phyloP scores from a whole-genome alignment of 169 alveolate species.

The Cryptosporidium xiaoi region DNA sequence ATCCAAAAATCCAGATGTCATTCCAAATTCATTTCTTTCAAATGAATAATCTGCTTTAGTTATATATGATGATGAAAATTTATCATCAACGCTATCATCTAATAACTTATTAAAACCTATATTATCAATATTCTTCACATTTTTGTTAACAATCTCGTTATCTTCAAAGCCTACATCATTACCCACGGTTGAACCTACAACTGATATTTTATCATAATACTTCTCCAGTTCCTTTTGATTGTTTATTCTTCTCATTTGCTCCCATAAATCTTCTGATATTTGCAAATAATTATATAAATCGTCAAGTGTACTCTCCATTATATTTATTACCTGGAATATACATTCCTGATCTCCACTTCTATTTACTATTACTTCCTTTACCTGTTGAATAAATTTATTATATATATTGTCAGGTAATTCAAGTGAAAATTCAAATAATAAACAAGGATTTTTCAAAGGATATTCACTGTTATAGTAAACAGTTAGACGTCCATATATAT shows the following conservation, averaged over 20 bases:
- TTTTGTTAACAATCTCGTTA: neutral
- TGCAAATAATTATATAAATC: slow-evolving; percentile 38
- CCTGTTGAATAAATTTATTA: slow-evolving; percentile 13
- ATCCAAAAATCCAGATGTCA: slow-evolving; percentile 62
- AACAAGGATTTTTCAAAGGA: slow-evolving; percentile 47
- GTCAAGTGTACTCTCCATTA: slow-evolving; percentile 27
- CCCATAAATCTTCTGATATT: slow-evolving; percentile 70
- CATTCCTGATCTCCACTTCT: slow-evolving; percentile 70
- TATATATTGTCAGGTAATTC: slow-evolving; percentile 57
- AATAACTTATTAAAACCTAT: neutral
- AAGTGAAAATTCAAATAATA: slow-evolving; percentile 58
- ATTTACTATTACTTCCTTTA: slow-evolving; percentile 14
- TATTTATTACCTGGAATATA: slow-evolving; percentile 53
- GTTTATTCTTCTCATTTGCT: slow-evolving; percentile 64
- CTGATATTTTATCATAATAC: slow-evolving; percentile 27
- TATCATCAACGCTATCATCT: neutral
- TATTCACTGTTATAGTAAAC: slow-evolving; percentile 24
- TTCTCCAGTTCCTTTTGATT: slow-evolving; percentile 61
- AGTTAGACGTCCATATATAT: slow-evolving; percentile 49
- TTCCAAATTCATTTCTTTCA: slow-evolving; percentile 5
- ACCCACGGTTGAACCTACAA: neutral
- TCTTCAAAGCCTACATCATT: slow-evolving; percentile 12
- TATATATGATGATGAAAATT: neutral
- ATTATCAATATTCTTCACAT: neutral
- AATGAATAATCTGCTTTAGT: neutral